phyloP scores from a whole-genome alignment of 2,329 filamentous ascomycete species.

The Colletotrichum theobromicola region DNA sequence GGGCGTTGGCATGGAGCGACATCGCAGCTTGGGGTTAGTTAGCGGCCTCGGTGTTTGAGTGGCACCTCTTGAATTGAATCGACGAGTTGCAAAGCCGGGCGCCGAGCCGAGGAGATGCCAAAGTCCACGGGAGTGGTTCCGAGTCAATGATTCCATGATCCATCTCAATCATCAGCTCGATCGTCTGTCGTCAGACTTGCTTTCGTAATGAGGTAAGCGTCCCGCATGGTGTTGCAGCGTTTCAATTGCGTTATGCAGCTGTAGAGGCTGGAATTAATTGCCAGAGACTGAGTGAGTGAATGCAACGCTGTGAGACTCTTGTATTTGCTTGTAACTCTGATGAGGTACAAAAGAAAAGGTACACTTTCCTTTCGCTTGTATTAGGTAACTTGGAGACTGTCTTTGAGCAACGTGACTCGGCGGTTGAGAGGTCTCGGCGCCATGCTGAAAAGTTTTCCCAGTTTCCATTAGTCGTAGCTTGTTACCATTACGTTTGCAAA shows the following conservation, averaged over 20 bases:
- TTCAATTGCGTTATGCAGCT: background rate
- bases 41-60: background rate
- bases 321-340: background rate
- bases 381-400: slow-evolving; percentile 1
- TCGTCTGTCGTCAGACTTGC: background rate
- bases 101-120: slow-evolving; percentile 1
- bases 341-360: background rate
- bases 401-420: slow-evolving; percentile 2
- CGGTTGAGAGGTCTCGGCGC: slow-evolving; percentile 6
- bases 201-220: background rate
- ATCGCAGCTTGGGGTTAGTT: background rate
- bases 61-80: background rate
- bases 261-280: background rate
- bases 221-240: background rate
- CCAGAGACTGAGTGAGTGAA: background rate
- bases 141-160: background rate
- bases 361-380: background rate
- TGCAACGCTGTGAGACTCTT: background rate
- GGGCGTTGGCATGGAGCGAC: background rate
- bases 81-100: background rate
- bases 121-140: background rate
- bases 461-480: slow-evolving; percentile 20
- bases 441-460: slow-evolving; percentile 13
- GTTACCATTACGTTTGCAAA: slow-evolving; percentile 33
- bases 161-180: background rate